Evolutionary conservation across 1,139 yeast genomes (phyloP).

Genomic region (Magnusiomyces starmeri): DNA sequence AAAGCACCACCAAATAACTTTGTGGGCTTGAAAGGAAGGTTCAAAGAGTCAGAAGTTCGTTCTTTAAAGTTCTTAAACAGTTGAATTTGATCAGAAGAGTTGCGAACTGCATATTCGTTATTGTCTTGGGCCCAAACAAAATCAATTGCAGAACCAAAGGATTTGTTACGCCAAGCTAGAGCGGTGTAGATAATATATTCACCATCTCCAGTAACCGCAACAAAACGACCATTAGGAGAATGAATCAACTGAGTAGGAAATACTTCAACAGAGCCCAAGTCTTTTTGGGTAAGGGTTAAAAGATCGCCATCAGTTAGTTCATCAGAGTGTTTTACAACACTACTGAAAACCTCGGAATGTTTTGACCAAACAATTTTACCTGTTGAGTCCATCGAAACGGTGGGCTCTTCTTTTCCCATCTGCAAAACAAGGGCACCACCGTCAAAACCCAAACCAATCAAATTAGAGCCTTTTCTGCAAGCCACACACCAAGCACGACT

Average conservation of each 20-base stretch:
- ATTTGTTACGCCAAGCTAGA: constrained; percentile 94
- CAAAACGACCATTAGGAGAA: constrained; percentile 96
- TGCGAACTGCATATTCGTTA: constrained; percentile 77
- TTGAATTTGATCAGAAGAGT: constrained; percentile 55
- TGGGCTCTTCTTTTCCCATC: constrained; percentile 90
- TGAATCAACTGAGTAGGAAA: constrained; percentile 83
- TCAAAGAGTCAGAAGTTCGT: constrained; percentile 53
- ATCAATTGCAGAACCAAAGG: constrained; percentile 84
- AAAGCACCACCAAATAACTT: constrained; percentile 82
- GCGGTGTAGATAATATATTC: constrained; percentile 95
- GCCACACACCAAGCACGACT: constrained; percentile 97
- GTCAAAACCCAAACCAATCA: constrained; percentile 89
- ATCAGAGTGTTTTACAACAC: constrained; percentile 64
- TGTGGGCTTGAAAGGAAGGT: constrained; percentile 57
- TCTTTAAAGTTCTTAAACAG: constrained; percentile 82
- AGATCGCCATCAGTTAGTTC: constrained; percentile 61
- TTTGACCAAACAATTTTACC: constrained; percentile 89
- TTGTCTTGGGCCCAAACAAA: constrained; percentile 95
- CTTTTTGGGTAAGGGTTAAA: constrained; percentile 70
- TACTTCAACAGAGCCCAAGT: constrained; percentile 84
- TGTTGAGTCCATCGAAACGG: constrained; percentile 84
- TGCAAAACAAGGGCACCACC: constrained; percentile 84
- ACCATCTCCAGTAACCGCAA: constrained; percentile 96
- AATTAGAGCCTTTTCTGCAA: constrained; percentile 65
- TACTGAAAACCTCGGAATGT: constrained; percentile 81